Evolutionary conservation across 208 protist species (phyloP).

Genomic region (Acanthamoeba triangularis): DNA sequence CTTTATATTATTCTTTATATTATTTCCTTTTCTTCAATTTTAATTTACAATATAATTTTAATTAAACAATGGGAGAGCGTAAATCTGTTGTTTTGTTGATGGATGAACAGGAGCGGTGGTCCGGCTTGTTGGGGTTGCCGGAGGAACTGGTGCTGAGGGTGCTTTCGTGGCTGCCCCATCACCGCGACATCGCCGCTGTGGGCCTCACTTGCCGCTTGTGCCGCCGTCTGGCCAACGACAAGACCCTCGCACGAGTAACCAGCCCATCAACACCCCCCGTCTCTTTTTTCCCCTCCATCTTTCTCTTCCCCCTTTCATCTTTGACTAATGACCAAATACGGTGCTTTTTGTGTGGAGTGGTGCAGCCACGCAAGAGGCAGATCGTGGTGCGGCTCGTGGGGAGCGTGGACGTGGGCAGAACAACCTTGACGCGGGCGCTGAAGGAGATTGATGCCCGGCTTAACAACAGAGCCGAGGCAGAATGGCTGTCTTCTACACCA

Average conservation of each 20-base stretch:
- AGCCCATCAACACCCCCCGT: too few relatives aligned
- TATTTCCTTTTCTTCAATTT: not conserved
- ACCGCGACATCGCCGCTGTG: not conserved
- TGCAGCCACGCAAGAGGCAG: slow-evolving; percentile 33
- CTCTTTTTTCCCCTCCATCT: too few relatives aligned
- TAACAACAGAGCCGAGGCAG: not conserved
- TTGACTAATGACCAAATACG: not conserved
- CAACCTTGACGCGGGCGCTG: not conserved
- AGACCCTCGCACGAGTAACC: not conserved
- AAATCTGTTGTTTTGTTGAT: not conserved
- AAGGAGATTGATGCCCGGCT: not conserved
- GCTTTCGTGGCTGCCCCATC: not conserved
- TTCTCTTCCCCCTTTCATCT: not conserved
- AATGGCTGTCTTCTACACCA: too few relatives aligned
- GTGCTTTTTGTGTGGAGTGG: not conserved
- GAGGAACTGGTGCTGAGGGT: slow-evolving; percentile 1
- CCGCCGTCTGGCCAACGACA: not conserved
- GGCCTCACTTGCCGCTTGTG: not conserved
- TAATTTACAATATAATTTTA: too few relatives aligned
- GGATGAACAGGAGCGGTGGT: not conserved
- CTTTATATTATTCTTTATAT: not conserved
- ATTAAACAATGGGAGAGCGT: too few relatives aligned
- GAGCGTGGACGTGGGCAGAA: not conserved
- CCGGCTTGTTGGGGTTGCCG: not conserved
- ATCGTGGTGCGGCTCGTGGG: not conserved